Conservation (phyloP, 352 stramenopile species). For the Globisporangium spinosum region DNA sequence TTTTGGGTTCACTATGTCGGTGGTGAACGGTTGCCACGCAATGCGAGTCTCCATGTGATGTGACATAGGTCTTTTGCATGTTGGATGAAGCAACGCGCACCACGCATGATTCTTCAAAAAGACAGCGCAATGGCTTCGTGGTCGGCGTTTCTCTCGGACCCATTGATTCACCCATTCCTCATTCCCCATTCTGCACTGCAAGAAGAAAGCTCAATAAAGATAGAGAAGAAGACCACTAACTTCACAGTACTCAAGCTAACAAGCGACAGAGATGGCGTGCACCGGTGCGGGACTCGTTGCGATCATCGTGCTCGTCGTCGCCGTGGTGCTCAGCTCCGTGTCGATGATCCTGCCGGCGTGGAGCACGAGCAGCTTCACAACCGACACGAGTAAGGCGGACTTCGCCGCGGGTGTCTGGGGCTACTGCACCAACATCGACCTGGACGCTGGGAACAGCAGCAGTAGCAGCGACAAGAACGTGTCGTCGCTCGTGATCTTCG, state of each 20-base stretch:
- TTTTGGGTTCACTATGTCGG: not conserved
- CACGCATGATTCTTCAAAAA: not conserved
- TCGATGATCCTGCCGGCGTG: conserved; percentile 63
- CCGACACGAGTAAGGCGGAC: conserved; percentile 34
- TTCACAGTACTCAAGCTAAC: not conserved
- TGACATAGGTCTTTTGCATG: not conserved
- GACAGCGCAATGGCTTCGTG: not conserved
- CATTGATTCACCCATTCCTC: not conserved
- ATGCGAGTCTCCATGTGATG: no score
- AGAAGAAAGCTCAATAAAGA: not conserved
- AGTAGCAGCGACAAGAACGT: conserved; percentile 20
- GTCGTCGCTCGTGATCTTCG: conserved; percentile 27
- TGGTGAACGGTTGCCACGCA: not conserved
- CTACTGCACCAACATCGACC: conserved; percentile 58
- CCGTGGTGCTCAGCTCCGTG: conserved; percentile 53
- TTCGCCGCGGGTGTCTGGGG: conserved; percentile 63
- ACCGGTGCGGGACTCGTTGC: conserved; percentile 47
- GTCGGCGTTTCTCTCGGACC: not conserved
- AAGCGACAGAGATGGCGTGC: conserved; percentile 36
- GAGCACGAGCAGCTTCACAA: conserved; percentile 46
- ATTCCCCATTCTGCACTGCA: not conserved
- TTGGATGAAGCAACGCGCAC: not conserved
- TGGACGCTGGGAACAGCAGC: conserved; percentile 18
- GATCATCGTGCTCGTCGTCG: conserved; percentile 55
- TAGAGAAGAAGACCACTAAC: not conserved